A percentile compares a stretch with the other conserved stretches of the same genome.
phyloP scores from a whole-genome alignment of 306 rosid genomes.

The Lathyrus tuberosus region DNA sequence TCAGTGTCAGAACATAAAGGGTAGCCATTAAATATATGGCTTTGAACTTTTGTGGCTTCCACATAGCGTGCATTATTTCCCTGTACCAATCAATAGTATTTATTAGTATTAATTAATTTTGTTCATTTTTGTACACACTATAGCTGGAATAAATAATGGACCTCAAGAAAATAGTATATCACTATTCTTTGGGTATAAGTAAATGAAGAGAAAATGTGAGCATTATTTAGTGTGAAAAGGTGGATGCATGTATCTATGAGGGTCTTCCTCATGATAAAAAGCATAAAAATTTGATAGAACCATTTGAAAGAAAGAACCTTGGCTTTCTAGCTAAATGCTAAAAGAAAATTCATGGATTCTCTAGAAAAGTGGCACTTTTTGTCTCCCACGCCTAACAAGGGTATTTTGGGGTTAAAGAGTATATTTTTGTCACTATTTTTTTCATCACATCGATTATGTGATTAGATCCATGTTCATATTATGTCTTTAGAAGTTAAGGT shows the following conservation, averaged over 20 bases:
- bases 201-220: slow-evolving; percentile 8
- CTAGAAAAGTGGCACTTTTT: slow-evolving; percentile 41
- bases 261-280: slow-evolving; percentile 37
- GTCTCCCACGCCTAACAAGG: slow-evolving; percentile 66
- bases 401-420: slow-evolving; percentile 10
- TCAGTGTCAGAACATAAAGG: slow-evolving; percentile 86
- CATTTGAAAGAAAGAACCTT: slow-evolving; percentile 39
- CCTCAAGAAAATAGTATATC: too few species aligned
- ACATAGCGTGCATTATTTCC: slow-evolving; percentile 99
- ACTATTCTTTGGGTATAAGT: too few species aligned
- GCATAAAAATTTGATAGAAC: slow-evolving; percentile 36
- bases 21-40: slow-evolving; percentile 84
- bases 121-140: too few species aligned
- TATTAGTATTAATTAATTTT: not conserved
- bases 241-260: slow-evolving; percentile 7
- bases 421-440: not conserved
- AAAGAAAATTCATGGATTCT: slow-evolving; percentile 36
- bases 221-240: slow-evolving; percentile 34
- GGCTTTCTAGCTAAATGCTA: slow-evolving; percentile 45
- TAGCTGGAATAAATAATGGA: too few species aligned
- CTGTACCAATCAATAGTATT: slow-evolving; percentile 43
- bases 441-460: not conserved
- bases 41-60: slow-evolving; percentile 97
- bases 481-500: slow-evolving; percentile 44
- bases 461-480: slow-evolving; percentile 32